A percentile compares a stretch with the other conserved stretches of the same genome.
Conservation (phyloP, 169 alveolate genomes). For the Theileria equi region DNA sequence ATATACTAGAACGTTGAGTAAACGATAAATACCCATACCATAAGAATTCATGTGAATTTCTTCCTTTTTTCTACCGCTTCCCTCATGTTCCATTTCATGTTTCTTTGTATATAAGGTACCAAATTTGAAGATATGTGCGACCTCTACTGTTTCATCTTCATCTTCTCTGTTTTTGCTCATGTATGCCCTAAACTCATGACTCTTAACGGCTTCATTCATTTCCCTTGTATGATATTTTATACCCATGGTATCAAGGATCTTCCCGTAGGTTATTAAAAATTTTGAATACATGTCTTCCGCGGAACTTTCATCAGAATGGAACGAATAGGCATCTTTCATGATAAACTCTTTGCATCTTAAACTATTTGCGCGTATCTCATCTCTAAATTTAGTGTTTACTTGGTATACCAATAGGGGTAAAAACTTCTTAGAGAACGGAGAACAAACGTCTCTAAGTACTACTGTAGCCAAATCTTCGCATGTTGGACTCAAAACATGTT, state of each 20-base stretch:
- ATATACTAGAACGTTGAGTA: slow-evolving; percentile 28
- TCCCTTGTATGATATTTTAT: background rate
- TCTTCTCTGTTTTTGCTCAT: background rate
- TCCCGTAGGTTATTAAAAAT: slow-evolving; percentile 11
- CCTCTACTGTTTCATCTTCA: slow-evolving; percentile 29
- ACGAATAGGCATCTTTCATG: slow-evolving; percentile 59
- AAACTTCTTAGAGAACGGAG: slow-evolving; percentile 27
- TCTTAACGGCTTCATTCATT: background rate
- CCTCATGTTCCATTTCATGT: slow-evolving; percentile 34
- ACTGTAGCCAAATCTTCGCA: slow-evolving; percentile 44
- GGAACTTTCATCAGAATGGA: slow-evolving; percentile 35
- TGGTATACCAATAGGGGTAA: slow-evolving; percentile 47
- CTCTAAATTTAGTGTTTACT: slow-evolving; percentile 51
- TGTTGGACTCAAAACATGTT: slow-evolving; percentile 38
- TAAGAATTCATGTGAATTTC: slow-evolving; percentile 52
- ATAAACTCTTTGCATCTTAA: slow-evolving; percentile 46
- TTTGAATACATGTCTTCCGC: slow-evolving; percentile 8
- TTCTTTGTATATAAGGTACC: slow-evolving; percentile 21
- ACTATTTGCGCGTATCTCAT: slow-evolving; percentile 46
- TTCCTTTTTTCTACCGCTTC: slow-evolving; percentile 10
- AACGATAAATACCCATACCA: slow-evolving; percentile 59
- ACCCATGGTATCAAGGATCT: slow-evolving; percentile 5
- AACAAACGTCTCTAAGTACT: background rate
- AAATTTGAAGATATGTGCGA: slow-evolving; percentile 52
- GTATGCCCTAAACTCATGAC: slow-evolving; percentile 28